Evolutionary conservation across 2,329 filamentous ascomycete genomes (phyloP), one percentile per base, ranked within the genome.

Genomic region (Penicillium polonicum): DNA sequence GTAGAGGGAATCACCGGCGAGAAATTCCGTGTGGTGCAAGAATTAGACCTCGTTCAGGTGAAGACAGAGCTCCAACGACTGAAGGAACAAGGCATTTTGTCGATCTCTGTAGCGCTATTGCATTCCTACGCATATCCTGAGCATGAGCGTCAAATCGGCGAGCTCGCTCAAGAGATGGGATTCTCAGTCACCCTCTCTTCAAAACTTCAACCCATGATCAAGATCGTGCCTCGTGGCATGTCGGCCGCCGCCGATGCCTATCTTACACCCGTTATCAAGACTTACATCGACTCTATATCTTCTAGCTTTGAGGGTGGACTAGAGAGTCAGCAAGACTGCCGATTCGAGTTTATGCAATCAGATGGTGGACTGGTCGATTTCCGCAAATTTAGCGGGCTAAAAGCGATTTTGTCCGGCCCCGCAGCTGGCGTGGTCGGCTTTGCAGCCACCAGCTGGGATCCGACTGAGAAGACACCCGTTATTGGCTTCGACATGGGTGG

Each of bases 401-500:
- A 89, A 67, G 92, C 92, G 1, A 96, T 97, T 57, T 72, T 97
- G 5, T 96, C 92, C 0, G 93, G 92, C 0, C 92, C 92, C 0
- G 92, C 92, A n/a, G 92, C 92, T 44, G 92, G 92, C 45, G 92
- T 97, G 0, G 92, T 97, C 0, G 92, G 92, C 4, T 96, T 96
- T 72, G 92, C 92, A 19, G 85, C 93, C 21, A 97, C 93, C 0
- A 94, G 89, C 1, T 97, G 94, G 72, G 92, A 97, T 64, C 83
- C 88, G 0, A 80, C 88, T 50, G 94, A 91, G 4, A 90, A 87
- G 70, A 91, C 85, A 0, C 91, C 92, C 0, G 89, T 97, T 4
- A 96, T 97, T 67, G 92, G 92, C 0, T 97, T 97, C 68, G 92
- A 97, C 66, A 97, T 97, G 92, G 91, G 91, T 38, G 92, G 92